phyloP scores from a whole-genome alignment of 2,329 filamentous ascomycete species.

The Cryphonectria carpinicola region DNA sequence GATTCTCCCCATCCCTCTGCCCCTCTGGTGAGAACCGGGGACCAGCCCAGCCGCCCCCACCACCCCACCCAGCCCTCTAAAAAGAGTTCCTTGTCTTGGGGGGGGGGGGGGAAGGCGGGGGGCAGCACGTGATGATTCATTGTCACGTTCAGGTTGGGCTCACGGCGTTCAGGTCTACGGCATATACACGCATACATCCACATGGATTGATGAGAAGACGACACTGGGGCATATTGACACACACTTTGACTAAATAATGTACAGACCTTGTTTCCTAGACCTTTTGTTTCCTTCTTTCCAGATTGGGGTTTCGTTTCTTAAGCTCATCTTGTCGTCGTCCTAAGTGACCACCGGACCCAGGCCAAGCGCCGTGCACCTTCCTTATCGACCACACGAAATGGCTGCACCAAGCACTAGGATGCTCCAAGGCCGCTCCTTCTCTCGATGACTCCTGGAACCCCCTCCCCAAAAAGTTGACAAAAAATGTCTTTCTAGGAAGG shows the following conservation, averaged over 20 bases:
- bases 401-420: background rate
- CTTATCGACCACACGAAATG: background rate
- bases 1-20: too few relatives aligned
- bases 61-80: too few relatives aligned
- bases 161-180: background rate
- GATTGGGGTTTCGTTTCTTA: background rate
- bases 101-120: too few relatives aligned
- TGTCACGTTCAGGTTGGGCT: background rate
- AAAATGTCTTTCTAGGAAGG: background rate
- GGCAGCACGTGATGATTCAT: background rate
- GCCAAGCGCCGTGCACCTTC: background rate
- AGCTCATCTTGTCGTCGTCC: background rate
- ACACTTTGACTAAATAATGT: background rate
- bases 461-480: background rate
- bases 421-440: background rate
- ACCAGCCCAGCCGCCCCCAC: too few relatives aligned
- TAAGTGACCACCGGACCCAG: background rate
- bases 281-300: background rate
- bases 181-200: background rate
- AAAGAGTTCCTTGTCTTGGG: too few relatives aligned
- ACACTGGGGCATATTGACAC: background rate
- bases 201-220: background rate
- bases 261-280: background rate
- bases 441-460: background rate
- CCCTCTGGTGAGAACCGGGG: too few relatives aligned